Percentiles rank a stretch among this genome's conserved stretches.
Conservation (phyloP, 2,329 filamentous ascomycete species). For the Zasmidium angulare region DNA sequence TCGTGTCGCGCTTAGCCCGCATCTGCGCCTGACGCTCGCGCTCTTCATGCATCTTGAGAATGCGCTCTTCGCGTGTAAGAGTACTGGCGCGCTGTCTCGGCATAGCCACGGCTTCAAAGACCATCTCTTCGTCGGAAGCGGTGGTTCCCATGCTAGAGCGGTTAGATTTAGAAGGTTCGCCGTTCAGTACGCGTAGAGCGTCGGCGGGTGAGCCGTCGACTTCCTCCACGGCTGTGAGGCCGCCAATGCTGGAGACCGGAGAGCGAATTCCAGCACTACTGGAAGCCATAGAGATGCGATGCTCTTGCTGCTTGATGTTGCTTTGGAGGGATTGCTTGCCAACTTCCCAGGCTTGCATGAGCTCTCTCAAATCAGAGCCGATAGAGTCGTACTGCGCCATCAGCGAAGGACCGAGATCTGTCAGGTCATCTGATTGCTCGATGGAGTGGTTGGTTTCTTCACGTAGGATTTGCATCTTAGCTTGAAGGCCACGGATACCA, state of each 20-base stretch:
- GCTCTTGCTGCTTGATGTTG: constrained; percentile 79
- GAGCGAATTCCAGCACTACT: constrained; percentile 43
- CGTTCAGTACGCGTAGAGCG: constrained; percentile 76
- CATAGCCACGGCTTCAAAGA: constrained; percentile 88
- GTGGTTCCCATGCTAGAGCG: constrained; percentile 53
- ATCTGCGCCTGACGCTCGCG: constrained; percentile 69
- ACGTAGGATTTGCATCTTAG: constrained; percentile 86
- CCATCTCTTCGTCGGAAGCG: constrained; percentile 62
- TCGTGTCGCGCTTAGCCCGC: constrained; percentile 75
- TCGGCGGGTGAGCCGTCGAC: constrained; percentile 58
- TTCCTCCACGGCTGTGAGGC: constrained; percentile 58
- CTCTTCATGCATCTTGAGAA: constrained; percentile 85
- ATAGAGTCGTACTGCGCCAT: constrained; percentile 94
- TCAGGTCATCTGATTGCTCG: constrained; percentile 61
- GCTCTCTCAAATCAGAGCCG: constrained; percentile 72
- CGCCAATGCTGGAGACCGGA: constrained; percentile 59
- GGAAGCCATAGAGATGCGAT: constrained; percentile 50
- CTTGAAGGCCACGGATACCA: constrained; percentile 86
- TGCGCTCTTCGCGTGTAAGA: constrained; percentile 81
- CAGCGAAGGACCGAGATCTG: constrained; percentile 72
- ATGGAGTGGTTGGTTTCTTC: constrained; percentile 83
- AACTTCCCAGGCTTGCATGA: constrained; percentile 51
- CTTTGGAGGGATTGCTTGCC: constrained; percentile 80
- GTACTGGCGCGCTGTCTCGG: constrained; percentile 60
- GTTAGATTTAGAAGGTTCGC: constrained; percentile 52